Evolutionary conservation across 148 eudicot genomes (phyloP), one percentile per base, ranked within the genome.

Genomic region (Gaultheria prostrata): DNA sequence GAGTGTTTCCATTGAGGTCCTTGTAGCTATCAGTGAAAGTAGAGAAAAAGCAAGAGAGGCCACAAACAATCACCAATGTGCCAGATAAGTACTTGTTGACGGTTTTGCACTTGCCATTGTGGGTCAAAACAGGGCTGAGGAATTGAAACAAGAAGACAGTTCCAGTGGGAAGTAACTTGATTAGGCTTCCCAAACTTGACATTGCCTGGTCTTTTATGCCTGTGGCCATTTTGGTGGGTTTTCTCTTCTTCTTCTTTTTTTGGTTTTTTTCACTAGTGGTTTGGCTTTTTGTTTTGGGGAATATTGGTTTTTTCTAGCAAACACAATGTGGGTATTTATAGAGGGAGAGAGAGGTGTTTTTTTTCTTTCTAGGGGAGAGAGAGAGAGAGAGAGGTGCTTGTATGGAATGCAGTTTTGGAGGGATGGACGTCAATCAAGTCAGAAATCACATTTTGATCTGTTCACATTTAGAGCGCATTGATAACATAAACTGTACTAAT

Each of bases 21-120:
- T 82, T 86, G 85, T 93, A 95, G 83, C 97, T 93, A 56, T 95
- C 98, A 0, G 98, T 93, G 84, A 95, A 95, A 6, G 92, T 83
- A 32, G 97, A 85, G 20, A 93, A 70, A 10, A 86, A 86, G 74
- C 98, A 95, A 11, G 90, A 89, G 26, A 92, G 57, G 63, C 85
- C 93, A 5, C 87, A 90, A 0, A 85, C 15, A 18, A 45, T 83
- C 12, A 95, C 56, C 33, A 95, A 89, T 2, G 65, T 69, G 24
- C 87, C 83, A 49, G 87, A 76, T 12, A 95, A 18, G 91, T 88
- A 87, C 87, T 91, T 92, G 93, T 95, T 91, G 59, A 46, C 8
- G 10, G 85, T 39, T 82, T 82, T 79, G 88, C 98, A 95, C 1
- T 89, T 75, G 49, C 98, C 98, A 24, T 88, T 86, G 90, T 93